Base-by-base conservation (phyloP, 805 yeast species). In the Candida sonorensis region DNA sequence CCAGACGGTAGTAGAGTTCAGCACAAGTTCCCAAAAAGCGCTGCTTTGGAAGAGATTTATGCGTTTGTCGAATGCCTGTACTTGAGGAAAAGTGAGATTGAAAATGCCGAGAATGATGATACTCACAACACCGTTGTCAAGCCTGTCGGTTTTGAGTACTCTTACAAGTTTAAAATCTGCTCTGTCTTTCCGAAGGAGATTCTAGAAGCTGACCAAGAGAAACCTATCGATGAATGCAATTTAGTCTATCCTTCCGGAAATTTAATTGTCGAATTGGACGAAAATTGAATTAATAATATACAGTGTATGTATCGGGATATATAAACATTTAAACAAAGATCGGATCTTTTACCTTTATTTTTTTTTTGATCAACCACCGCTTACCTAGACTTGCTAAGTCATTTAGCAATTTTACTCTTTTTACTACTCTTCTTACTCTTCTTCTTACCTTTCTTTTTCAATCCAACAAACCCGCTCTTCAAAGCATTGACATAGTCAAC, bases 371-470 rank as follows among this genome's bases (percentile, higher is more conserved):
- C n/a, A n/a, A n/a, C n/a, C n/a, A n/a, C n/a, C n/a, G n/a, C n/a
- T n/a, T n/a, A n/a, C n/a, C n/a, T n/a, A n/a, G n/a, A n/a, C n/a
- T n/a, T n/a, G n/a, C n/a, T n/a, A n/a, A n/a, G n/a, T n/a, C n/a
- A n/a, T n/a, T 44, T 38, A 15, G 36, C 34, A 11, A 30, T 37
- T 31, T 41, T 45, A 6, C 38, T 31, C 12, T 39, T 23, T 12
- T 23, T 23, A 13, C 10, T 28, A 26, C 30, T 53, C 55, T 64
- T 42, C 60, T 66, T 68, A 52, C 69, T 66, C 62, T 74, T 77
- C 66, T 76, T 78, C 59, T 77, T 77, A 66, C 84, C 85, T 38
- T 82, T 85, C 63, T 84, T 86, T 71, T 81, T 84, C 55, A 88
- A 67, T 2, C 95, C 95, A 3, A 62, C 62, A 55, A 83, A 75